phyloP scores from a whole-genome alignment of 805 yeast species.

The Lipomyces lipofer region DNA sequence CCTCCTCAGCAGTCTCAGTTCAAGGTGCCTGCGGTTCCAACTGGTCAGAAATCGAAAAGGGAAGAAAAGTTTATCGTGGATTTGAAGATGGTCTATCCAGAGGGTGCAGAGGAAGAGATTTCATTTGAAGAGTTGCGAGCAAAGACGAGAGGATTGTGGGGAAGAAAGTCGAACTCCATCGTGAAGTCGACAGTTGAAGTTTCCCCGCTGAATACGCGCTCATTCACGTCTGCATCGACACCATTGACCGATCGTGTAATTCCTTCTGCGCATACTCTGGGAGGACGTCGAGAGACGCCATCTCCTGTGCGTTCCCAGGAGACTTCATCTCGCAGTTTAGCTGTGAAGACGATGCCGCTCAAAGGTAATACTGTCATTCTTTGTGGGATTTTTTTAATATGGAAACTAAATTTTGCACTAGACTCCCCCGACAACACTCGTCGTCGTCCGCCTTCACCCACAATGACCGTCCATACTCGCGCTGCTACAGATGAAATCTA shows the following conservation, averaged over 20 bases:
- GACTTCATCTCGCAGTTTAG: not conserved
- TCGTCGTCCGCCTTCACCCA: conserved; percentile 60
- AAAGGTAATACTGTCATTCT: conserved; percentile 40
- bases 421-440: conserved; percentile 34
- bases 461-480: conserved; percentile 73
- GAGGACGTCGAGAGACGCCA: not conserved
- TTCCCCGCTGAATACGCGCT: too few relatives aligned
- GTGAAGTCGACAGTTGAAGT: not conserved
- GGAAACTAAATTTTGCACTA: not conserved
- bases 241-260: not conserved
- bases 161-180: conserved; percentile 1
- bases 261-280: not conserved
- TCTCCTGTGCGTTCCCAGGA: not conserved
- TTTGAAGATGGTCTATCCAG: conserved; percentile 31
- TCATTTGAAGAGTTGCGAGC: conserved; percentile 69
- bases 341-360: conserved; percentile 44
- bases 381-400: not conserved
- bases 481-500: conserved; percentile 73
- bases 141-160: conserved; percentile 43
- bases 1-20: conserved; percentile 21
- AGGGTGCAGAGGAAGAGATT: conserved; percentile 49
- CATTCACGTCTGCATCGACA: not conserved
- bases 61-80: conserved; percentile 33
- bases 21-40: conserved; percentile 11
- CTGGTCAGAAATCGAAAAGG: conserved; percentile 22